Base-by-base conservation (phyloP, 768 basidiomycete species). In the Suillus subaureus region DNA sequence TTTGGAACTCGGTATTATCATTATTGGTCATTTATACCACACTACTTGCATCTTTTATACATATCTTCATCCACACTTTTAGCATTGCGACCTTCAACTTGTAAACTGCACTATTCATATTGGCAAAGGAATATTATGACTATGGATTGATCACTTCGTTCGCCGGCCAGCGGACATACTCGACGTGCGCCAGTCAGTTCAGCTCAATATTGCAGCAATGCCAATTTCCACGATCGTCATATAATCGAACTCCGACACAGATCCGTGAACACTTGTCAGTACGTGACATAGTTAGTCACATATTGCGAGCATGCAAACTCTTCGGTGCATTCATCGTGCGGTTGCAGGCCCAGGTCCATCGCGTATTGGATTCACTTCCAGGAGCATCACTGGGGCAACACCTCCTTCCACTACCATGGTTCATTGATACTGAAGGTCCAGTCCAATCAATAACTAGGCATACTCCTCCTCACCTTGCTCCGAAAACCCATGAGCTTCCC, bases 351-450 rank as follows among this genome's bases (percentile, higher is more conserved):
- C 26, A 16, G 28, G 21, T 31, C 12, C 26, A 31, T 61, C 62
- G 7, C 56, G 62, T 23, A 35, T 37, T 61, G 37, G 35, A 28
- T n/a, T 60, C 23, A 39, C 37, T 39, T 40, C 57, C 26, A 61
- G 40, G 4, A 61, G 37, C 26, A 61, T 57, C 1, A 57, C 68
- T 16, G 16, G 33, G 1, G 23, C 33, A 35, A 66, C 52, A 23
- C 35, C 67, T 23, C 62, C 52, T 16, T 31, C 68, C 1, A 73
- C 79, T n/a, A 0, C 88, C 90, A 33, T 91, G 92, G 92, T 93
- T 93, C 70, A 79, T 93, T 2, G 87, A 91, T 72, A 74, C 78
- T 12, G 77, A 80, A 4, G 75, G 78, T 9, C 58, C 23, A 15
- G 49, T 11, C 58, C 52, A 23, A 54, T 70, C 23, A 61, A 26